Percentiles rank a stretch among this genome's conserved stretches.
phyloP scores from a whole-genome alignment of 1,284 basidiomycete species.

The Sporisorium exsertum region DNA sequence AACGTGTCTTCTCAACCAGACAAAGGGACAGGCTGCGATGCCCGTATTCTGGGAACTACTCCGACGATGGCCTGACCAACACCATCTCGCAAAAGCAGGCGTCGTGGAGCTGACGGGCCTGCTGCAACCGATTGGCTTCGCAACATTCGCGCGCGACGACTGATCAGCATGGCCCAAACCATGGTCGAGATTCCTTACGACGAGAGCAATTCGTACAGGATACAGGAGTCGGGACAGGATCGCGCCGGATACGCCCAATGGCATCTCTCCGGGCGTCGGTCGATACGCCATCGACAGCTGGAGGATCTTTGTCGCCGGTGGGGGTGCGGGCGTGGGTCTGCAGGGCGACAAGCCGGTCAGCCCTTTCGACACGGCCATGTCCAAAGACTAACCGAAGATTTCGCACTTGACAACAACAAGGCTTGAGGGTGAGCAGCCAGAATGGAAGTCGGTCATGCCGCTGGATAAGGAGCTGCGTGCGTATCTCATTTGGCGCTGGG shows the following conservation, averaged over 20 bases:
- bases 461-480: constrained; percentile 50
- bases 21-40: constrained; percentile 39
- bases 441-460: constrained; percentile 44
- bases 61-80: constrained; percentile 31
- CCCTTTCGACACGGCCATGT: constrained; percentile 8
- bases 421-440: constrained; percentile 3
- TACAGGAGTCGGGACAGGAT: constrained; percentile 28
- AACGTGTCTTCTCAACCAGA: constrained; percentile 49
- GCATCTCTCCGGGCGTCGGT: constrained; percentile 39
- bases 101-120: constrained; percentile 25
- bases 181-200: constrained; percentile 41
- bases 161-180: constrained; percentile 28
- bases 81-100: constrained; percentile 23
- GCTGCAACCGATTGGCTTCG: constrained; percentile 40
- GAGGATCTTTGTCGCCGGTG: constrained; percentile 39
- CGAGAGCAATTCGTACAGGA: constrained; percentile 25
- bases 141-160: constrained; percentile 31
- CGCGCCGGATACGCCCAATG: constrained; percentile 35
- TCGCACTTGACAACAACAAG: not conserved
- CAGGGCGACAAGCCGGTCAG: constrained; percentile 22
- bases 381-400: not conserved
- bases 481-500: constrained; percentile 46
- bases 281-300: constrained; percentile 46
- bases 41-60: constrained; percentile 41
- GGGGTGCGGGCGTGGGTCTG: constrained; percentile 24